Percentiles rank a stretch among this genome's conserved stretches.
Evolutionary conservation across 2,329 filamentous ascomycete genomes (phyloP).

Genomic region (Hypoxylon sp.): DNA sequence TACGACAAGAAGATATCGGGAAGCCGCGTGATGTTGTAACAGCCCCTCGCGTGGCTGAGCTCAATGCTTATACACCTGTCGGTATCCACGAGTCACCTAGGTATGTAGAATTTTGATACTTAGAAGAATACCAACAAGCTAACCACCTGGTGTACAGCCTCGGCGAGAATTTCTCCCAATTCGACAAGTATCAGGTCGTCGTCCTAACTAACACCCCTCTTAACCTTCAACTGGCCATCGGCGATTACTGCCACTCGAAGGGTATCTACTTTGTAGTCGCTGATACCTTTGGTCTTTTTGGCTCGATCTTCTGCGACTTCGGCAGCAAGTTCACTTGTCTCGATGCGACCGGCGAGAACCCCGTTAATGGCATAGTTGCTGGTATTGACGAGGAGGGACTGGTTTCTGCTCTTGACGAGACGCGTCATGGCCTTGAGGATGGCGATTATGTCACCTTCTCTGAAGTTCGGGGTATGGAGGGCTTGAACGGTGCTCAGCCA

Average conservation of each 20-base stretch:
- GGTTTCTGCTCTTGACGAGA: conserved; percentile 94
- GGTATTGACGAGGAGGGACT: conserved; percentile 90
- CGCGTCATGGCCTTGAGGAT: conserved; percentile 93
- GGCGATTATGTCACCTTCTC: conserved; percentile 97
- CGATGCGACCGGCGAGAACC: conserved; percentile 91
- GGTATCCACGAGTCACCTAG: conserved; percentile 76
- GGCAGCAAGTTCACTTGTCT: conserved; percentile 92
- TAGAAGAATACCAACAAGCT: conserved; percentile 27
- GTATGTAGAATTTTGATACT: conserved; percentile 56
- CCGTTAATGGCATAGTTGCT: conserved; percentile 88
- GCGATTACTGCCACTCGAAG: conserved; percentile 94
- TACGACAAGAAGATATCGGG: conserved; percentile 88
- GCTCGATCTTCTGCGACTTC: conserved; percentile 97
- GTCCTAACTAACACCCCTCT: conserved; percentile 90
- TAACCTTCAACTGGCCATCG: conserved; percentile 84
- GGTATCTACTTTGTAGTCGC: conserved; percentile 90
- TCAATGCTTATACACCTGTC: conserved; percentile 97
- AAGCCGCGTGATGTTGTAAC: conserved; percentile 91
- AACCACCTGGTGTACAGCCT: conserved; percentile 67
- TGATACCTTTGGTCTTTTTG: conserved; percentile 94
- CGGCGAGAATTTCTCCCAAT: conserved; percentile 80
- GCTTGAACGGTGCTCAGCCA: conserved; percentile 84
- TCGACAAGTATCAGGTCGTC: conserved; percentile 93
- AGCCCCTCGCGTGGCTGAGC: conserved; percentile 89
- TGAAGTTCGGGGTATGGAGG: conserved; percentile 93